Conservation (phyloP, 1,284 basidiomycete genomes). For the Malassezia obtusa region DNA sequence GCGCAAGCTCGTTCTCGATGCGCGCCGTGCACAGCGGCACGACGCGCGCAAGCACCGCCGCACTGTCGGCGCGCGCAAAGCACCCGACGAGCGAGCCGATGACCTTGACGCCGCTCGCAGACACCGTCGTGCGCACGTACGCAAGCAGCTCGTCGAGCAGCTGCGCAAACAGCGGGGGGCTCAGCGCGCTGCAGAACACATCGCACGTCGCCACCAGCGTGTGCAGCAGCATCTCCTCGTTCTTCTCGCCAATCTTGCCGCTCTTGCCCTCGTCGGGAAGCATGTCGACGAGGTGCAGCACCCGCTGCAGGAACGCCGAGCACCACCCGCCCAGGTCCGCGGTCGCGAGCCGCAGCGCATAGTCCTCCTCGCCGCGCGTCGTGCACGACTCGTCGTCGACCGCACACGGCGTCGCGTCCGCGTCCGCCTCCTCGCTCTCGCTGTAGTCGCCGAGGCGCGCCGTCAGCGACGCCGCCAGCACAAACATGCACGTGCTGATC, state of each 20-base stretch:
- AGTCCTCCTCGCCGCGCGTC: conserved; percentile 54
- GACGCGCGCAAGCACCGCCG: conserved; percentile 68
- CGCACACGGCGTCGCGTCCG: not conserved
- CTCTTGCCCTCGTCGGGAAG: conserved; percentile 75
- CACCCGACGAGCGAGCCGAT: conserved; percentile 81
- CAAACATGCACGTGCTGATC: conserved; percentile 63
- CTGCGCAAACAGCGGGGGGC: conserved; percentile 74
- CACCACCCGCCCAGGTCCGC: conserved; percentile 84
- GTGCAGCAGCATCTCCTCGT: conserved; percentile 71
- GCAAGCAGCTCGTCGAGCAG: conserved; percentile 75
- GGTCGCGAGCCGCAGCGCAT: conserved; percentile 54
- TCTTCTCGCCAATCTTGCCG: conserved; percentile 69
- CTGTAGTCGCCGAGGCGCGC: conserved; percentile 73
- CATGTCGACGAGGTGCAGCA: conserved; percentile 80
- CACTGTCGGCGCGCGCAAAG: conserved; percentile 68
- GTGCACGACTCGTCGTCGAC: conserved; percentile 39
- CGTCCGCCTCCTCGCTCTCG: not conserved
- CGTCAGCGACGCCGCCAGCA: conserved; percentile 66
- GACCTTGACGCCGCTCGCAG: conserved; percentile 74
- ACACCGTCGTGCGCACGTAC: conserved; percentile 62
- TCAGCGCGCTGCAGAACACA: conserved; percentile 75
- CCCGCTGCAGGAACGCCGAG: conserved; percentile 70
- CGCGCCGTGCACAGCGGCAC: conserved; percentile 69
- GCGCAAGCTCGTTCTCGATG: conserved; percentile 73
- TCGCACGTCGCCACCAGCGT: conserved; percentile 73